Evolutionary conservation across 2,329 filamentous ascomycete genomes (phyloP).

Genomic region (Fusarium anguioides): DNA sequence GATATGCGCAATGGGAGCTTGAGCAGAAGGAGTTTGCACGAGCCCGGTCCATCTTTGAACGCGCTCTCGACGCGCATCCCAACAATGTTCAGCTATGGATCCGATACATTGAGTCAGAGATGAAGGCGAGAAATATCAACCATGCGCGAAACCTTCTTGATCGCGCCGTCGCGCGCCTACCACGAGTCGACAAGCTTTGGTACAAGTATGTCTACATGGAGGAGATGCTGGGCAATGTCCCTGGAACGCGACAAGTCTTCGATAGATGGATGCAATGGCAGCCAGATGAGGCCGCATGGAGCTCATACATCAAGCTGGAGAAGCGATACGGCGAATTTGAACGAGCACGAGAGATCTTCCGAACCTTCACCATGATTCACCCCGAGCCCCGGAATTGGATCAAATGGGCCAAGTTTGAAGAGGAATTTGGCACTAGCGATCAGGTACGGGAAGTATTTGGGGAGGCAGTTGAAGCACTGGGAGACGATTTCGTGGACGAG

Average conservation of each 20-base stretch:
- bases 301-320: conserved; percentile 95
- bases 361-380: conserved; percentile 90
- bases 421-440: conserved; percentile 93
- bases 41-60: conserved; percentile 92
- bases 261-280: conserved; percentile 99
- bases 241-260: conserved; percentile 92
- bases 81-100: conserved; percentile 91
- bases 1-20: conserved; percentile 96
- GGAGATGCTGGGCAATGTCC: conserved; percentile 94
- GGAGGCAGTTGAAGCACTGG: conserved; percentile 85
- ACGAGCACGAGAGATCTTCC: conserved; percentile 88
- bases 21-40: conserved; percentile 97
- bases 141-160: conserved; percentile 95
- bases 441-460: conserved; percentile 93
- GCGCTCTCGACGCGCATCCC: conserved; percentile 90
- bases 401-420: conserved; percentile 97
- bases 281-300: conserved; percentile 95
- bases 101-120: conserved; percentile 94
- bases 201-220: conserved; percentile 99
- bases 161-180: conserved; percentile 90
- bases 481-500: conserved; percentile 96
- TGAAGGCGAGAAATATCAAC: conserved; percentile 93
- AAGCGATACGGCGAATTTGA: conserved; percentile 95
- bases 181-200: conserved; percentile 95
- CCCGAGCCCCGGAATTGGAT: conserved; percentile 98